These are phyloP conservation scores for Claviceps purpurea DNA, from an alignment of 2,329 filamentous ascomycete genomes.

Conservation along the genomic window DNA sequence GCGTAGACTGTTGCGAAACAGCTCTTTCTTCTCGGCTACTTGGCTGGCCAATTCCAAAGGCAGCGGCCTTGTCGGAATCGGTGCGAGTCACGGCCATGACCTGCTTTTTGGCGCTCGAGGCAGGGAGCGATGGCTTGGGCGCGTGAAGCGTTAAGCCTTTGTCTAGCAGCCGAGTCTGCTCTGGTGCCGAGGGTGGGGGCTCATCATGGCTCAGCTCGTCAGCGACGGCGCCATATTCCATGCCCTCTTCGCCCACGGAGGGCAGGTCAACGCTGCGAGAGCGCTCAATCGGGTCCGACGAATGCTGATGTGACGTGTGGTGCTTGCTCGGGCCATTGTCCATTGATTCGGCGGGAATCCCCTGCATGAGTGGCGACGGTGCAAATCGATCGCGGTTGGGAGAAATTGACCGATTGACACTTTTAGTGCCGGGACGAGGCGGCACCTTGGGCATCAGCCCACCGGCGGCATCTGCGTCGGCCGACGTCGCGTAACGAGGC, in stretches of 20 bases:
- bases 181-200: conserved; percentile 36
- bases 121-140: conserved; percentile 74
- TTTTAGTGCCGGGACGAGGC: conserved; percentile 59
- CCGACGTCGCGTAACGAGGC: conserved; percentile 39
- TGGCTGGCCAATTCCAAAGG: conserved; percentile 68
- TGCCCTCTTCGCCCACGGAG: conserved; percentile 77
- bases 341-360: conserved; percentile 33
- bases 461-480: conserved; percentile 29
- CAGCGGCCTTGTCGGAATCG: conserved; percentile 74
- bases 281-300: conserved; percentile 38
- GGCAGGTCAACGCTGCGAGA: conserved; percentile 71
- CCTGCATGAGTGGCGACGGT: conserved; percentile 74
- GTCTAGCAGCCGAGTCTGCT: conserved; percentile 65
- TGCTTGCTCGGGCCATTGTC: conserved; percentile 22
- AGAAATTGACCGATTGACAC: conserved; percentile 62
- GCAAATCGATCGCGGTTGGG: conserved; percentile 68
- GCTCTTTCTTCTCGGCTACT: conserved; percentile 37
- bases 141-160: conserved; percentile 78
- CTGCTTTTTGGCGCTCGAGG: conserved; percentile 67
- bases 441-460: conserved; percentile 54
- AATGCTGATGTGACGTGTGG: conserved; percentile 18
- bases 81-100: conserved; percentile 79
- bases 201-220: conserved; percentile 24
- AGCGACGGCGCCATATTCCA: conserved; percentile 59
- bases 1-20: conserved; percentile 36